A percentile compares a stretch with the other conserved stretches of the same genome.
Evolutionary conservation across 2,329 filamentous ascomycete genomes (phyloP).

Genomic region (Penicillium expansum): DNA sequence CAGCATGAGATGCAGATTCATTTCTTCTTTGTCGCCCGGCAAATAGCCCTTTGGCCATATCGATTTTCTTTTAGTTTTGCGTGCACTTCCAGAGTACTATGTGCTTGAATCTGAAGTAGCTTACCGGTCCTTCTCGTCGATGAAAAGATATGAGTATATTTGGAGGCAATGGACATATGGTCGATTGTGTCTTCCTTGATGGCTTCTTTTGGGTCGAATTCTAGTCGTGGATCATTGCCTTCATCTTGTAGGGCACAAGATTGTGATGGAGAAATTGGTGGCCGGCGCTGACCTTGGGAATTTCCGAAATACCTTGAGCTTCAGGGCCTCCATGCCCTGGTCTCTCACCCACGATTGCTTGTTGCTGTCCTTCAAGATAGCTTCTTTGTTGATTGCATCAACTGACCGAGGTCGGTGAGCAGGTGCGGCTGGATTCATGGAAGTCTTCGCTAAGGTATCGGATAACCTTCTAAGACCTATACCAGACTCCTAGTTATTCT

Average conservation of each 20-base stretch:
- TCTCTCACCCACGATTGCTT: neutral
- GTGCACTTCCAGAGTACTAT: neutral
- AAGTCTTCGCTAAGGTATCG: neutral
- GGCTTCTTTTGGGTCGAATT: neutral
- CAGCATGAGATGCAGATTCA: neutral
- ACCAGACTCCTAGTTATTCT: no score
- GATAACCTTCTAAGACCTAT: neutral
- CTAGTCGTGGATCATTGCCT: neutral
- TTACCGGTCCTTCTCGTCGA: neutral
- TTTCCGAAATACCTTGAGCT: neutral
- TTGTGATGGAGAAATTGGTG: neutral
- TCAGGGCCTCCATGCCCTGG: neutral
- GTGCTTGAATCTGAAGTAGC: neutral
- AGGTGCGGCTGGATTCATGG: neutral
- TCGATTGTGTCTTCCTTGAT: neutral
- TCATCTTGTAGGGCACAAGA: constrained; percentile 5
- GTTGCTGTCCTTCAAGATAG: neutral
- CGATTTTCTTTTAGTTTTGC: neutral
- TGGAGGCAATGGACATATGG: neutral
- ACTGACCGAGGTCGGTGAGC: no score
- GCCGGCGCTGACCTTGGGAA: neutral
- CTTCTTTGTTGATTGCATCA: neutral
- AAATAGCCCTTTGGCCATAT: neutral
- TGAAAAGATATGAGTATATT: constrained; percentile 7
- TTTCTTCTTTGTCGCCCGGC: no score